A percentile compares a stretch with the other conserved stretches of the same genome.
Conservation (phyloP, 2,329 filamentous ascomycete species). For the Claviceps africana region DNA sequence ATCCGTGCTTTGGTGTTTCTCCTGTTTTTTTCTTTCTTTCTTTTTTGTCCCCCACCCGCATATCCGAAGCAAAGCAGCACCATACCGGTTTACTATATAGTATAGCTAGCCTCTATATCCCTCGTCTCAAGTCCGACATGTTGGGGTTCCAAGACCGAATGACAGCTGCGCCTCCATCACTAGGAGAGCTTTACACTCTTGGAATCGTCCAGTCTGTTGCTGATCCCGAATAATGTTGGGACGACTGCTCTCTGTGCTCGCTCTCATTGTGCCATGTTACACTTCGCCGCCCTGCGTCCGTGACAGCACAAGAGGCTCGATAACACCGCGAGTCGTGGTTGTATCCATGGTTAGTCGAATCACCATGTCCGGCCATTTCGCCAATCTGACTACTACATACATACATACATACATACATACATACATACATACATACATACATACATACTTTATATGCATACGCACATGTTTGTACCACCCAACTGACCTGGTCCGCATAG, state of each 20-base stretch:
- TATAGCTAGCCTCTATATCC: background rate
- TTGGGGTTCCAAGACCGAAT: background rate
- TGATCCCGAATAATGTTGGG: background rate
- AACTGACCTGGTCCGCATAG: constrained; percentile 20
- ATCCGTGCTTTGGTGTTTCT: background rate
- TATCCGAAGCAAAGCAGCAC: background rate
- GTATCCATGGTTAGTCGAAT: constrained; percentile 41
- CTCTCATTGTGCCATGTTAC: background rate
- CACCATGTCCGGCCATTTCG: no score
- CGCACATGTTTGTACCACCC: no score
- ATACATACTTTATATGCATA: no score
- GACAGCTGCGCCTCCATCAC: background rate
- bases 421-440: background rate
- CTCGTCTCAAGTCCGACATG: background rate
- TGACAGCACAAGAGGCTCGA: background rate
- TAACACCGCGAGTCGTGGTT: constrained; percentile 20
- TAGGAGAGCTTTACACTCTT: no score
- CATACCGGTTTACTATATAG: background rate
- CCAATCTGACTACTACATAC: background rate
- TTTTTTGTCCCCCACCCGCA: background rate
- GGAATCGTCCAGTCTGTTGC: background rate
- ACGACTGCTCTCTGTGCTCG: background rate
- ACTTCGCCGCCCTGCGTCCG: background rate
- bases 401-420: background rate
- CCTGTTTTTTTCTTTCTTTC: background rate